Evolutionary conservation across 106 monocot species (phyloP).

Genomic region (Dendrobium nobile): DNA sequence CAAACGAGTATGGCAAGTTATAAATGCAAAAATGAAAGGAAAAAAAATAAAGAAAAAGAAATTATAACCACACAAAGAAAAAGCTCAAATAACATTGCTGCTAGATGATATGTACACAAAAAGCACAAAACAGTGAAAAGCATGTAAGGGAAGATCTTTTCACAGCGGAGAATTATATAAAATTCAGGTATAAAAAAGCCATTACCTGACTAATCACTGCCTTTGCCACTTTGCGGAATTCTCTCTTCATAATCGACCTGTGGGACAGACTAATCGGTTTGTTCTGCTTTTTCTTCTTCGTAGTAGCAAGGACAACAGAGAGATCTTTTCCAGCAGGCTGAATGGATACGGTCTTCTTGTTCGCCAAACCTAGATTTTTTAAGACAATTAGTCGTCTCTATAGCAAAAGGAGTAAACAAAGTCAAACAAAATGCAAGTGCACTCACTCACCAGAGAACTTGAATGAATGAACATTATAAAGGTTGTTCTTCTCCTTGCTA

Average conservation of each 20-base stretch:
- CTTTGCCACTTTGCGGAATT: conserved; percentile 62
- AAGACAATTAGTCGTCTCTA: neutral
- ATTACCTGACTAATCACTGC: conserved; percentile 60
- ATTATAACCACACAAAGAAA: too few species aligned
- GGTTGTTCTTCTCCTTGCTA: conserved; percentile 70
- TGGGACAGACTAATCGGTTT: conserved; percentile 29
- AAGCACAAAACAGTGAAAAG: too few species aligned
- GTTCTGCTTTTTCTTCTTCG: conserved; percentile 57
- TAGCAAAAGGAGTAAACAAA: neutral
- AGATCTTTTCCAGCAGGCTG: conserved; percentile 44
- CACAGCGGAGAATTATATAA: neutral
- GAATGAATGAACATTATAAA: conserved; percentile 66
- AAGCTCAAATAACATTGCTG: too few species aligned
- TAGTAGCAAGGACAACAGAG: conserved; percentile 34
- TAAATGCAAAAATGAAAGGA: too few species aligned
- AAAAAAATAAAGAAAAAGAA: too few species aligned
- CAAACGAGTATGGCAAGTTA: too few species aligned
- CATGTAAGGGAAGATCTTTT: neutral
- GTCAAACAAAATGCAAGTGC: neutral
- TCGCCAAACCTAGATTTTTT: conserved; percentile 52
- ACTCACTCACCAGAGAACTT: conserved; percentile 50
- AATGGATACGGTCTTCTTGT: conserved; percentile 52
- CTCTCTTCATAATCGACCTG: conserved; percentile 60
- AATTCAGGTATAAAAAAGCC: neutral
- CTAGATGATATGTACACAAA: too few species aligned